Evolutionary conservation across 371 early-diverging fungal genomes (phyloP).

Genomic region (Phascolomyces articulosus): DNA sequence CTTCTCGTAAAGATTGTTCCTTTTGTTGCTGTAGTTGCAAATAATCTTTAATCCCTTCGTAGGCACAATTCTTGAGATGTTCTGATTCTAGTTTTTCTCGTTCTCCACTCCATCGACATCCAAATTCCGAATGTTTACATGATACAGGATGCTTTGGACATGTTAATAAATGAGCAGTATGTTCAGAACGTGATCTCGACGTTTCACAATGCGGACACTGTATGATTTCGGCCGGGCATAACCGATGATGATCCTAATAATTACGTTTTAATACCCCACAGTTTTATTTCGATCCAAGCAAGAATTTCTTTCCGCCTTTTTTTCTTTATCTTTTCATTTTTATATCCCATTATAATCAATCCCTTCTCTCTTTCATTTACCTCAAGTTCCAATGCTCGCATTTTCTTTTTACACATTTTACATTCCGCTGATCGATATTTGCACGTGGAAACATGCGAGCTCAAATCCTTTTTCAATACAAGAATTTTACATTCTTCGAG

Average conservation of each 20-base stretch:
- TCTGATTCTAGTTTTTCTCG: conserved; percentile 34
- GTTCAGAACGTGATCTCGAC: conserved; percentile 49
- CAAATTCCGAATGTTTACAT: conserved; percentile 57
- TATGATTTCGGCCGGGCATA: conserved; percentile 63
- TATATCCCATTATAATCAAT: not conserved
- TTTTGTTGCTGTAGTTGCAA: conserved; percentile 50
- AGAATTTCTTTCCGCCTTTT: not conserved
- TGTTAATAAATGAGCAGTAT: conserved; percentile 49
- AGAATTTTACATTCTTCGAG: conserved; percentile 62
- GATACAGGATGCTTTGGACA: conserved; percentile 56
- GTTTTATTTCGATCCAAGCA: no score
- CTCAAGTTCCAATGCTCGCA: conserved; percentile 50
- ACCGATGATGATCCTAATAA: conserved; percentile 46
- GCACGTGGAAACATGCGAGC: conserved; percentile 59
- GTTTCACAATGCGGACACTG: conserved; percentile 64
- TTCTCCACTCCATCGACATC: conserved; percentile 68
- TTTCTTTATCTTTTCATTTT: not conserved
- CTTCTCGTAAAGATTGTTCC: conserved; percentile 45
- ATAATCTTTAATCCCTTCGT: conserved; percentile 64
- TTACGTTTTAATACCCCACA: no score
- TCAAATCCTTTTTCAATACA: conserved; percentile 59
- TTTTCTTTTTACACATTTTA: conserved; percentile 60
- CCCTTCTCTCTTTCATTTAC: conserved; percentile 21
- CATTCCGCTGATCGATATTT: conserved; percentile 64
- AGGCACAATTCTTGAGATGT: conserved; percentile 58